Conservation (phyloP, 352 stramenopile species). For the Globisporangium sylvaticum region DNA sequence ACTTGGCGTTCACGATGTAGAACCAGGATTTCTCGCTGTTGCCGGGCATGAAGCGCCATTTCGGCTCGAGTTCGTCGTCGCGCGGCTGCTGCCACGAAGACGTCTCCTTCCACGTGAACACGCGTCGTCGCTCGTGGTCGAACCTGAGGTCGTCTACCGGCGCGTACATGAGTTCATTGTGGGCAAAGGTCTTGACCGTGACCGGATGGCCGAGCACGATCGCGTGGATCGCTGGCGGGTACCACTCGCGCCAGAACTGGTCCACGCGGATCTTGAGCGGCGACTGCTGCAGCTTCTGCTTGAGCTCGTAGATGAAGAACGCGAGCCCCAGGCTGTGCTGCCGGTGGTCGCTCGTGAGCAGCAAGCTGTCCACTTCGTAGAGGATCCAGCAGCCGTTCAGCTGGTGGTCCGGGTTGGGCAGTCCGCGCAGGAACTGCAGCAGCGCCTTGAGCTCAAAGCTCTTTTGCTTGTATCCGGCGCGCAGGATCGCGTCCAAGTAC, state of each 20-base stretch:
- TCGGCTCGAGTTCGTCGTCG: not conserved
- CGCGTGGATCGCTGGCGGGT: conserved; percentile 1
- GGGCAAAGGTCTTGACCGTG: not conserved
- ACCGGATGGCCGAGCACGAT: conserved; percentile 8
- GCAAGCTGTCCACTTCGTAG: conserved; percentile 2
- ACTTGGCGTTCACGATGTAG: conserved; percentile 9
- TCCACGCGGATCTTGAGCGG: conserved; percentile 11
- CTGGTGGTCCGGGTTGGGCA: conserved; percentile 10
- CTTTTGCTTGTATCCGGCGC: not conserved
- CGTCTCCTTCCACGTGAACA: conserved; percentile 5
- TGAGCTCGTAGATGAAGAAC: conserved; percentile 10
- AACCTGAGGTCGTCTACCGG: not conserved
- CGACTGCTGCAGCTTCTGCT: conserved; percentile 4
- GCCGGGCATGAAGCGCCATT: conserved; percentile 1
- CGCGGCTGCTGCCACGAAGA: not conserved
- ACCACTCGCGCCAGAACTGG: conserved; percentile 13
- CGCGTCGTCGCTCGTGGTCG: not conserved
- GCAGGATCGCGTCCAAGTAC: conserved; percentile 14
- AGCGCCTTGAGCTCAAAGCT: not conserved
- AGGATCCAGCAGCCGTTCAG: conserved; percentile 11
- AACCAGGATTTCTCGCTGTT: conserved; percentile 11
- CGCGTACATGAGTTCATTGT: conserved; percentile 2
- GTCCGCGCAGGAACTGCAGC: conserved; percentile 5
- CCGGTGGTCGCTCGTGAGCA: conserved; percentile 5
- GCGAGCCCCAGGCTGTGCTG: conserved; percentile 9